Evolutionary conservation across 768 basidiomycete species (phyloP).

Genomic region (Leucocoprinus sp.): DNA sequence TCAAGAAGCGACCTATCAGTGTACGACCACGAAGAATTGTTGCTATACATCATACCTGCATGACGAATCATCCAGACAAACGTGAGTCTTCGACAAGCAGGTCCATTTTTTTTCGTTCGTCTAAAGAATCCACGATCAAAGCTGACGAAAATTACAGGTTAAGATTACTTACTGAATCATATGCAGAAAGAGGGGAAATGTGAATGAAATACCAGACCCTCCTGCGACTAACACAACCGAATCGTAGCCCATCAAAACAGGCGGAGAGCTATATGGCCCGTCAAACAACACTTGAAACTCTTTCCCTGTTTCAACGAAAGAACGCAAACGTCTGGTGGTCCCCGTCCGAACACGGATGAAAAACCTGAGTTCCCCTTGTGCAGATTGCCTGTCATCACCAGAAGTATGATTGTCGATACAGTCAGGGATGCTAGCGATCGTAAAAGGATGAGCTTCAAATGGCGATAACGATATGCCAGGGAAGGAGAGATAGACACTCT

Average conservation of each 20-base stretch:
- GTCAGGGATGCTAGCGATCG: conserved; percentile 40
- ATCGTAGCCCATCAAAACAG: conserved; percentile 27
- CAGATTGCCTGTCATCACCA: conserved; percentile 27
- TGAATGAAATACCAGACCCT: conserved; percentile 45
- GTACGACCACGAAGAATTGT: not conserved
- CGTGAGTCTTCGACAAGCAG: conserved; percentile 23
- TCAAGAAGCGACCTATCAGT: not conserved
- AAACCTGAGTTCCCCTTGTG: not conserved
- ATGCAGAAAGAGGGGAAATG: conserved; percentile 35
- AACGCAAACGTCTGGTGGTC: not conserved
- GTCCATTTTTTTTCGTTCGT: conserved; percentile 18
- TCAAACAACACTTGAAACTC: conserved; percentile 40
- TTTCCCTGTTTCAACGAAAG: conserved; percentile 9
- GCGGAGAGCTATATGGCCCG: conserved; percentile 37
- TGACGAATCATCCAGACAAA: conserved; percentile 41
- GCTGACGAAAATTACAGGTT: not conserved
- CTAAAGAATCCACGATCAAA: conserved; percentile 13
- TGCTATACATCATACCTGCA: conserved; percentile 27
- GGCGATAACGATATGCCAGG: conserved; percentile 36
- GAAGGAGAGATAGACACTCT: conserved; percentile 43
- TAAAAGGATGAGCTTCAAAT: conserved; percentile 55
- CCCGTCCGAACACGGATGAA: not conserved
- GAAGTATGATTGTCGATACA: conserved; percentile 4
- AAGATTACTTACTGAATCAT: conserved; percentile 28
- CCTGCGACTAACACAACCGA: conserved; percentile 35